phyloP scores from a whole-genome alignment of 805 yeast genomes.

The Saturnispora saitoi region DNA sequence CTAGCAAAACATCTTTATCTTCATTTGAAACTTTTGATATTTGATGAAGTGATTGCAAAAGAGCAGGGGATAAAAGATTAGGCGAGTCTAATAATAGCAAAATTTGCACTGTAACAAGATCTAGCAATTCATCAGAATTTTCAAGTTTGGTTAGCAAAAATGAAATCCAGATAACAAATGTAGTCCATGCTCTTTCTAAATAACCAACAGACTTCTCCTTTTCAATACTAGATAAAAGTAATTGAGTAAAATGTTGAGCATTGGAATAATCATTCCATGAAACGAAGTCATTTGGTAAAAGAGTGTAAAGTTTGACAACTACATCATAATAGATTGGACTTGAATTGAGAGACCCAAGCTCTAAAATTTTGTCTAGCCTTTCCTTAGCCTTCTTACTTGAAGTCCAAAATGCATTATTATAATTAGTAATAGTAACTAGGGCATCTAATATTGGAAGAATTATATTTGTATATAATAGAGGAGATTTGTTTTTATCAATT shows the following conservation, averaged over 20 bases:
- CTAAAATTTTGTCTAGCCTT: slow-evolving; percentile 38
- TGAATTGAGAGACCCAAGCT: slow-evolving; percentile 47
- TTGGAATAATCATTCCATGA: slow-evolving; percentile 8
- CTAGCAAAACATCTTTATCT: slow-evolving; percentile 17
- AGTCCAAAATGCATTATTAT: slow-evolving; percentile 44
- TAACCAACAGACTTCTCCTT: slow-evolving; percentile 20
- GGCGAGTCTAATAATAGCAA: slow-evolving; percentile 16
- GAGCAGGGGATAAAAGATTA: slow-evolving; percentile 9
- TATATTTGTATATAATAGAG: slow-evolving; percentile 36
- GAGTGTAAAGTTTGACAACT: slow-evolving; percentile 12
- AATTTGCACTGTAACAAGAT: slow-evolving; percentile 11
- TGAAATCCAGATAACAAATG: slow-evolving; percentile 16
- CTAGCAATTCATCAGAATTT: slow-evolving; percentile 5
- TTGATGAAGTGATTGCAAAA: slow-evolving; percentile 10
- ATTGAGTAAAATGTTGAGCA: slow-evolving; percentile 9
- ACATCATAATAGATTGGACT: slow-evolving; percentile 39
- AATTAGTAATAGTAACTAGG: slow-evolving; percentile 34
- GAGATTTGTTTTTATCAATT: slow-evolving; percentile 26
- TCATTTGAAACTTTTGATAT: slow-evolving; percentile 14
- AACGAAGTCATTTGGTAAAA: slow-evolving; percentile 19
- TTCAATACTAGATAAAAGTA: slow-evolving; percentile 17
- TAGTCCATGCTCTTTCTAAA: slow-evolving; percentile 23
- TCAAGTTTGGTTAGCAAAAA: slow-evolving; percentile 2
- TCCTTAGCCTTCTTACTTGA: slow-evolving; percentile 39
- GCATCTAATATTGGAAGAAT: slow-evolving; percentile 43